Evolutionary conservation across 129 eudicot genomes (phyloP).

Genomic region (Oenanthe sinensis): DNA sequence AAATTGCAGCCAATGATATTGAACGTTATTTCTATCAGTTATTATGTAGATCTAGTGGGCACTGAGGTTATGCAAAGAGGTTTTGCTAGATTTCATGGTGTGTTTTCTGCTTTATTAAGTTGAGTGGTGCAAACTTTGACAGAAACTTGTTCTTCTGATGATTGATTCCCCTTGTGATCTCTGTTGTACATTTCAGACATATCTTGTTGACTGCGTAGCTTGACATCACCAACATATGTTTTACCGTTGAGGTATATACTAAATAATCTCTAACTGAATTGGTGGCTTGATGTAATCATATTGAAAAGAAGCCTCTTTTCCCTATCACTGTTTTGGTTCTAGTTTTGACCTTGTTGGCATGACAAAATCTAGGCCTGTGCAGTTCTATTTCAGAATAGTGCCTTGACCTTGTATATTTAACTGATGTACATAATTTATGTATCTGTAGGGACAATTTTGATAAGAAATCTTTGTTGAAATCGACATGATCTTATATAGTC

Average conservation of each 20-base stretch:
- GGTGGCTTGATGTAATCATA: not conserved
- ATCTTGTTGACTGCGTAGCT: not conserved
- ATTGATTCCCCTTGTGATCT: not conserved
- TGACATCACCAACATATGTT: not conserved
- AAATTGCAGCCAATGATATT: constrained; percentile 49
- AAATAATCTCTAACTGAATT: not conserved
- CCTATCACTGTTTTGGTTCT: not conserved
- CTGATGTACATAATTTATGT: constrained; percentile 1
- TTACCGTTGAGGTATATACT: not conserved
- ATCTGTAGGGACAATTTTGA: too few relatives aligned
- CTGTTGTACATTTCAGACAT: not conserved
- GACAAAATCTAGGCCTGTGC: not conserved
- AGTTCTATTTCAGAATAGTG: not conserved
- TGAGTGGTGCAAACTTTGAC: not conserved
- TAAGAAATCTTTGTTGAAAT: constrained; percentile 9
- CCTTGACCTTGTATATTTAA: not conserved
- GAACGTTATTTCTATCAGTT: constrained; percentile 43
- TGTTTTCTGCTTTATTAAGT: constrained; percentile 16
- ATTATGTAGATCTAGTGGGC: constrained; percentile 76
- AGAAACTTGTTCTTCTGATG: constrained; percentile 1
- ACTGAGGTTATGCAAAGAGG: constrained; percentile 30
- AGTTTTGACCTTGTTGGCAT: not conserved
- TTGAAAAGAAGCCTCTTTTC: constrained; percentile 1
- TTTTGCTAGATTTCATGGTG: constrained; percentile 23
- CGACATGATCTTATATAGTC: not conserved